Percentiles rank a stretch among this genome's conserved stretches.
phyloP scores from a whole-genome alignment of 257 asterid genomes.

The Handroanthus guayacan region DNA sequence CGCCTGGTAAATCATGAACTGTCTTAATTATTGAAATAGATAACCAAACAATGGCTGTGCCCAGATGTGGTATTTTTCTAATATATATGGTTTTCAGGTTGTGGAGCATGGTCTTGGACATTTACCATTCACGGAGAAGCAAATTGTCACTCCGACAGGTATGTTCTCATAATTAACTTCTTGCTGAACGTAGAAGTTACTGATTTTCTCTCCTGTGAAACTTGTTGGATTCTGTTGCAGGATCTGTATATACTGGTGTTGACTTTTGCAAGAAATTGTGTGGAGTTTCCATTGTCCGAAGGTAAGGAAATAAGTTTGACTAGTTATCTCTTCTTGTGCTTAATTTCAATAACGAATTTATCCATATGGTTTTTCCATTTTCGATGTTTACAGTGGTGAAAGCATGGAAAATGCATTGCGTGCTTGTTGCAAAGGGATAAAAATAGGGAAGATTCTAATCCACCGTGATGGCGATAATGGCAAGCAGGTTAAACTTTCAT shows the following conservation, averaged over 20 bases:
- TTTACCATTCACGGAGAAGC: constrained; percentile 76
- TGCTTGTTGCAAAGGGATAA: constrained; percentile 81
- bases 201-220: not conserved
- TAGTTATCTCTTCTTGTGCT: not conserved
- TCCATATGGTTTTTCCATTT: not conserved
- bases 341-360: not conserved
- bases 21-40: constrained; percentile 12
- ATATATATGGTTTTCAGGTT: constrained; percentile 47
- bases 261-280: constrained; percentile 81
- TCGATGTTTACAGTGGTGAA: constrained; percentile 58
- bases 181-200: not conserved
- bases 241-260: constrained; percentile 71
- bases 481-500: constrained; percentile 53
- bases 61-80: not conserved
- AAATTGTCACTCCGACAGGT: constrained; percentile 78
- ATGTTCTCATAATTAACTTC: constrained; percentile 6
- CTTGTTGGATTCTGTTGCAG: constrained; percentile 44
- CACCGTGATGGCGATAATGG: constrained; percentile 80
- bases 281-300: constrained; percentile 74
- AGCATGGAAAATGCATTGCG: constrained; percentile 84
- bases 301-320: constrained; percentile 46
- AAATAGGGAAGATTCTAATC: constrained; percentile 74
- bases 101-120: constrained; percentile 83
- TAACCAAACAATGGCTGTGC: not conserved
- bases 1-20: constrained; percentile 56